A percentile compares a stretch with the other conserved stretches of the same genome.
phyloP scores from a whole-genome alignment of 345 rosid genomes.

The Mangifera indica region DNA sequence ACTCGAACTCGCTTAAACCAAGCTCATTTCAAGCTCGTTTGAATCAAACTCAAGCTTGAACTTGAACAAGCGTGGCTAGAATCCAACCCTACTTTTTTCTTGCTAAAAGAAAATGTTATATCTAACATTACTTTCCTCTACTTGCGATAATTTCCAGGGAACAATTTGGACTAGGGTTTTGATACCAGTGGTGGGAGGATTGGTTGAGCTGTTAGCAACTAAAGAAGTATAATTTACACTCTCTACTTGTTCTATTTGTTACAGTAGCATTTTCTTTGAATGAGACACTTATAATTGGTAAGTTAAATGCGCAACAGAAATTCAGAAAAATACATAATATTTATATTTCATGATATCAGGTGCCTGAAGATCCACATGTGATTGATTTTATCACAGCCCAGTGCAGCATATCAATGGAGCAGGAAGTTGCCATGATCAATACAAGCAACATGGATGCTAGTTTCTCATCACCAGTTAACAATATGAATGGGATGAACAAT shows the following conservation, averaged over 20 bases:
- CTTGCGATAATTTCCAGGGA: constrained; percentile 42
- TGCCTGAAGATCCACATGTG: constrained; percentile 65
- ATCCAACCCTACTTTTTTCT: too few relatives aligned
- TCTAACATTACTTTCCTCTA: neutral
- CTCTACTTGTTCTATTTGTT: neutral
- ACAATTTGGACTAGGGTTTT: constrained; percentile 72
- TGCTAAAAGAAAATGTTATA: too few relatives aligned
- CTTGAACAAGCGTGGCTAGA: too few relatives aligned
- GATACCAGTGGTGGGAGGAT: constrained; percentile 77
- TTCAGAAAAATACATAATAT: too few relatives aligned
- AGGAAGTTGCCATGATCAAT: constrained; percentile 29
- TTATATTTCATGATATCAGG: constrained; percentile 37
- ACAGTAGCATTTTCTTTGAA: too few relatives aligned
- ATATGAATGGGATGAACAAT: constrained; percentile 25
- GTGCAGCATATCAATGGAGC: constrained; percentile 49
- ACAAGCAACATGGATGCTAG: constrained; percentile 26
- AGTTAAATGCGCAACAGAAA: too few relatives aligned
- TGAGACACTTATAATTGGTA: too few relatives aligned
- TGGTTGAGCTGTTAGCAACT: constrained; percentile 69
- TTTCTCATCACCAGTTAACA: constrained; percentile 24
- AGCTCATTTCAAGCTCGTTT: too few relatives aligned
- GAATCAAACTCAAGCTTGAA: too few relatives aligned
- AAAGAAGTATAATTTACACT: constrained; percentile 49
- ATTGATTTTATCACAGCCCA: constrained; percentile 61
- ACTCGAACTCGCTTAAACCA: too few relatives aligned